These are phyloP conservation scores for Claviceps sp. DNA, from an alignment of 2,329 filamentous ascomycete genomes.

Conservation along the genomic window DNA sequence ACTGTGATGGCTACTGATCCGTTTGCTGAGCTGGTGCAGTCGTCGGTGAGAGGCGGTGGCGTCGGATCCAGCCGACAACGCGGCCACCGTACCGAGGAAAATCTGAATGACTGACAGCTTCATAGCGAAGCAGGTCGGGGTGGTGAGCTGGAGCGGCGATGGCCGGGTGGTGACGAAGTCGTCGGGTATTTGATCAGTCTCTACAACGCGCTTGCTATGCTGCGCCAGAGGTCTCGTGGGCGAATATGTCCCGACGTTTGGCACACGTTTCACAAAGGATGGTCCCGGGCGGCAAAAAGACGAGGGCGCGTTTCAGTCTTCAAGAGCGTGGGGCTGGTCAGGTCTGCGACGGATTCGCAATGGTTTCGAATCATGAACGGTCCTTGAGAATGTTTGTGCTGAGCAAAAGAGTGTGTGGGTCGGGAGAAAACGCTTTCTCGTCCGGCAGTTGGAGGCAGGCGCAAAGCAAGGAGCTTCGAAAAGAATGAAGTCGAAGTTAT, in stretches of 20 bases:
- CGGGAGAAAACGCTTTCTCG: background rate
- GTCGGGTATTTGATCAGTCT: background rate
- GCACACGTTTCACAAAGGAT: background rate
- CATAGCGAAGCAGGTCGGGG: slow-evolving; percentile 26
- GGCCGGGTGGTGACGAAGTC: background rate
- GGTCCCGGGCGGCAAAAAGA: background rate
- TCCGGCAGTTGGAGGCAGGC: background rate
- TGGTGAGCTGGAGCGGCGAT: background rate
- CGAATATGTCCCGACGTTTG: background rate
- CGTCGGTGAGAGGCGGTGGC: slow-evolving; percentile 19
- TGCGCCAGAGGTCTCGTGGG: background rate
- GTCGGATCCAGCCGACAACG: slow-evolving; percentile 27
- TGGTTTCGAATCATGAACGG: background rate
- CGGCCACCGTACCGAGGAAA: slow-evolving; percentile 34
- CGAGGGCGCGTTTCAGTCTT: background rate
- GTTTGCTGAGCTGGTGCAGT: slow-evolving; percentile 26
- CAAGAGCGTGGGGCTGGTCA: background rate
- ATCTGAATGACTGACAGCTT: slow-evolving; percentile 37
- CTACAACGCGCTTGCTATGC: background rate
- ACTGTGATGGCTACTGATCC: slow-evolving; percentile 15
- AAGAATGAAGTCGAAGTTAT: background rate
- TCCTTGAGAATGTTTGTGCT: background rate
- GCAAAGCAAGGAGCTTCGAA: background rate
- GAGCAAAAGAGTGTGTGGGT: background rate
- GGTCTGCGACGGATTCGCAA: background rate